Evolutionary conservation across 78 protist species (phyloP).

Genomic region (Speleostelium caveatum): DNA sequence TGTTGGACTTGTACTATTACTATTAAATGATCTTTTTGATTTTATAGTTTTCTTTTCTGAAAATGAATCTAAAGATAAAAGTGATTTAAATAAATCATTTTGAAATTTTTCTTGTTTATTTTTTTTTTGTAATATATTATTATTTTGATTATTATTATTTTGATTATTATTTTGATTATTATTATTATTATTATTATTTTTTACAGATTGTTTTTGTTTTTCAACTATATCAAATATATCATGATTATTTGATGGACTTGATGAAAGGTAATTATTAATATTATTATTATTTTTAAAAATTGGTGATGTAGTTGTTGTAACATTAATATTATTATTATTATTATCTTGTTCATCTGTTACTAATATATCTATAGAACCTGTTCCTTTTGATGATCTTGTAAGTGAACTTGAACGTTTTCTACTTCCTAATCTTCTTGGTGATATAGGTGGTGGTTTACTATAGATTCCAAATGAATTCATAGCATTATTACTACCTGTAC

Average conservation of each 20-base stretch:
- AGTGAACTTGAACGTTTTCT: constrained; percentile 21
- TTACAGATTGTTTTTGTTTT: too few relatives aligned
- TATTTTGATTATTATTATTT: too few relatives aligned
- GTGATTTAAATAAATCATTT: constrained; percentile 18
- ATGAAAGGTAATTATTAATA: too few relatives aligned
- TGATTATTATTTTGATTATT: too few relatives aligned
- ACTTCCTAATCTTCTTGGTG: constrained; percentile 6
- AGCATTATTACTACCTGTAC: background rate
- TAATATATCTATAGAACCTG: background rate
- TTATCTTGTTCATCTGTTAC: background rate
- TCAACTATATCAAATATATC: too few relatives aligned
- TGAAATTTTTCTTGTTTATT: constrained; percentile 1
- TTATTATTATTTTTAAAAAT: too few relatives aligned
- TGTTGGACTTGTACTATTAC: background rate
- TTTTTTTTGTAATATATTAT: too few relatives aligned
- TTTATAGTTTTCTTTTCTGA: background rate
- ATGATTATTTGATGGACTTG: background rate
- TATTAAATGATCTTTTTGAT: background rate
- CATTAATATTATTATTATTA: too few relatives aligned
- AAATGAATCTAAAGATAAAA: constrained; percentile 16
- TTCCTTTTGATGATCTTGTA: background rate
- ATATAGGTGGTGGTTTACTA: constrained; percentile 37
- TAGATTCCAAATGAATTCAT: background rate
- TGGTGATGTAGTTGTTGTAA: background rate
- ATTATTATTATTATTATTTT: too few relatives aligned